These are phyloP conservation scores for Colletotrichum melonis DNA, from an alignment of 2,329 filamentous ascomycete genomes.

Conservation along the genomic window DNA sequence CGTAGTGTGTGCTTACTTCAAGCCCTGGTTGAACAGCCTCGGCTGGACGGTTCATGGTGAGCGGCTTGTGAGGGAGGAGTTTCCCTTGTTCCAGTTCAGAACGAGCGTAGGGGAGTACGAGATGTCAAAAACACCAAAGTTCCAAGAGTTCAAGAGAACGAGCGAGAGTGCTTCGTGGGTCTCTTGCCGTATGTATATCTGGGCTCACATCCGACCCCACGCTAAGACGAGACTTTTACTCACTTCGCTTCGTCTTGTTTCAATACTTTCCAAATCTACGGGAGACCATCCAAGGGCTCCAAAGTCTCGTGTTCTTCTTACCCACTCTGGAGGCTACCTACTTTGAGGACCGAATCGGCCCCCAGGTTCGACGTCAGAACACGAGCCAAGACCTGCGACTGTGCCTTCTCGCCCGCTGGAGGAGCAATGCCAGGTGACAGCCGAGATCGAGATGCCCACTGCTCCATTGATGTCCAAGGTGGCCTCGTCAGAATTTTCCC, in stretches of 20 bases:
- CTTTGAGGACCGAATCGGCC: background rate
- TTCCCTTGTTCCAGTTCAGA: too few relatives aligned
- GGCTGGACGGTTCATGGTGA: background rate
- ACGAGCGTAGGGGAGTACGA: background rate
- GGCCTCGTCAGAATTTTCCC: too few relatives aligned
- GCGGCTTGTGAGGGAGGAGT: background rate
- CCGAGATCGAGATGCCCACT: background rate
- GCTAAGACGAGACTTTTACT: background rate
- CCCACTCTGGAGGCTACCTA: background rate
- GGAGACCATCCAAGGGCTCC: background rate
- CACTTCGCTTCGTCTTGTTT: background rate
- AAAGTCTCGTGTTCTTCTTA: background rate
- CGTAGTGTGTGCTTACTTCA: background rate
- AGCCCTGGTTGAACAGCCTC: conserved; percentile 3
- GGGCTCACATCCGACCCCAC: background rate
- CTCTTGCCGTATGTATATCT: background rate
- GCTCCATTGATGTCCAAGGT: background rate
- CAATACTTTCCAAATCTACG: background rate
- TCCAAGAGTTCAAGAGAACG: background rate
- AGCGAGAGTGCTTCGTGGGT: background rate
- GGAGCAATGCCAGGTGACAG: background rate
- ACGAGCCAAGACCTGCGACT: background rate
- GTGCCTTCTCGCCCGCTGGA: background rate
- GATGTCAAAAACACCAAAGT: background rate
- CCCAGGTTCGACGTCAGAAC: background rate